Conservation (phyloP, 1,284 basidiomycete genomes). For the Pseudozyma sp. region DNA sequence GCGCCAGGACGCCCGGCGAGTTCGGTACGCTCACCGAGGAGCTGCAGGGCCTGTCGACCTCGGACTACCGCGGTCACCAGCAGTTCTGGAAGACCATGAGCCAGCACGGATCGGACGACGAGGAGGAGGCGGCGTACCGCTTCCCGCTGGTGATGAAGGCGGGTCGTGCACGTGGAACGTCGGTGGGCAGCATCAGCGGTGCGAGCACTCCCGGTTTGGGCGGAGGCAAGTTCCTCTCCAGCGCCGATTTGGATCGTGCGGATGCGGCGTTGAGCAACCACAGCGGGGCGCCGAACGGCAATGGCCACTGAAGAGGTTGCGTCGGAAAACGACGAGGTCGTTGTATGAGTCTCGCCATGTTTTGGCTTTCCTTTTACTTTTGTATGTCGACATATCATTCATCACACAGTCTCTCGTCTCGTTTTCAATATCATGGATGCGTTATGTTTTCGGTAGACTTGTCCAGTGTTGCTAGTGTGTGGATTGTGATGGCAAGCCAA, state of each 20-base stretch:
- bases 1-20: slow-evolving; percentile 61
- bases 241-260: slow-evolving; percentile 56
- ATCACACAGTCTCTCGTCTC: too few relatives aligned
- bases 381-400: background rate
- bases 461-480: too few relatives aligned
- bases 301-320: slow-evolving; percentile 4
- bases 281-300: slow-evolving; percentile 34
- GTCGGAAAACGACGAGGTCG: background rate
- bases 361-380: background rate
- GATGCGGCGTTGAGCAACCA: slow-evolving; percentile 61
- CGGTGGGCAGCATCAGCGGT: slow-evolving; percentile 62
- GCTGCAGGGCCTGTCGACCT: slow-evolving; percentile 61
- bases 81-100: slow-evolving; percentile 63
- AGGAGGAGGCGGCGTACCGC: slow-evolving; percentile 53
- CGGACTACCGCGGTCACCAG: slow-evolving; percentile 59
- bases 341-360: too few relatives aligned
- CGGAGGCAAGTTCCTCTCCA: slow-evolving; percentile 56
- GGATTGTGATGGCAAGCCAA: too few relatives aligned
- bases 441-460: too few relatives aligned
- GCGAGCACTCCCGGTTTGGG: slow-evolving; percentile 61
- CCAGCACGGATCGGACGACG: slow-evolving; percentile 60
- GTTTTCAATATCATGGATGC: too few relatives aligned
- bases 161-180: slow-evolving; percentile 47
- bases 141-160: slow-evolving; percentile 62
- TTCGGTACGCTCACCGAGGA: slow-evolving; percentile 63